Percentiles rank a stretch among this genome's conserved stretches.
These are phyloP conservation scores for Striga asiatica DNA, from an alignment of 257 asterid genomes.

Conservation along the genomic window DNA sequence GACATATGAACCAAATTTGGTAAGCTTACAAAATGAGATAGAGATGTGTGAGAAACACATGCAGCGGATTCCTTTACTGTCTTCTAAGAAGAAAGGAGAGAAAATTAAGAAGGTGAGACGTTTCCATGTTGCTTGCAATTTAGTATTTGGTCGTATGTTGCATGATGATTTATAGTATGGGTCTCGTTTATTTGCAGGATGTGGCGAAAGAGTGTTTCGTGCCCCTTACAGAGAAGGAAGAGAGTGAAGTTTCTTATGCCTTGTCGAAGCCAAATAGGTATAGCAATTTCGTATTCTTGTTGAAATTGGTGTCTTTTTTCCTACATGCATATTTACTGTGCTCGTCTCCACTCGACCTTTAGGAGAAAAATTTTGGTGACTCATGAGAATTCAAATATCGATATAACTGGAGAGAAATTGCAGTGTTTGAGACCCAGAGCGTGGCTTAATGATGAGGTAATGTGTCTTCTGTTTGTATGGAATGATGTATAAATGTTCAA, in stretches of 20 bases:
- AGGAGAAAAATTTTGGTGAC: constrained; percentile 54
- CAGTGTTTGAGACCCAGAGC: constrained; percentile 66
- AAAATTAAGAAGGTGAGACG: constrained; percentile 42
- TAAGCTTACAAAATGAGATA: constrained; percentile 21
- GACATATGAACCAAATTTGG: constrained; percentile 22
- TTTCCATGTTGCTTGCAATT: no score
- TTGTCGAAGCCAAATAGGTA: constrained; percentile 48
- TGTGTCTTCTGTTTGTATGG: background rate
- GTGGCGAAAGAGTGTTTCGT: constrained; percentile 51
- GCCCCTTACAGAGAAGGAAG: constrained; percentile 59
- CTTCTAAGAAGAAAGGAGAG: constrained; percentile 34
- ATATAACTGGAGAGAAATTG: constrained; percentile 59
- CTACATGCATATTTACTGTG: background rate
- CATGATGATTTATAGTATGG: background rate
- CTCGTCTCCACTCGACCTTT: constrained; percentile 5
- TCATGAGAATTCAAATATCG: constrained; percentile 63
- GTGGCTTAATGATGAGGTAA: constrained; percentile 94
- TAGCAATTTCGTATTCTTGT: background rate
- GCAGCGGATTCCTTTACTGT: constrained; percentile 9
- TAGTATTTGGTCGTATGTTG: no score
- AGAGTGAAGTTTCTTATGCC: constrained; percentile 33
- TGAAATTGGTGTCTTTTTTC: background rate
- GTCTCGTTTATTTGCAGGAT: constrained; percentile 37
- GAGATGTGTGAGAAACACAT: constrained; percentile 16
- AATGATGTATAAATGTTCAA: background rate